These are phyloP conservation scores for Myxozyma monticola DNA, from an alignment of 805 yeast species.

Conservation along the genomic window DNA sequence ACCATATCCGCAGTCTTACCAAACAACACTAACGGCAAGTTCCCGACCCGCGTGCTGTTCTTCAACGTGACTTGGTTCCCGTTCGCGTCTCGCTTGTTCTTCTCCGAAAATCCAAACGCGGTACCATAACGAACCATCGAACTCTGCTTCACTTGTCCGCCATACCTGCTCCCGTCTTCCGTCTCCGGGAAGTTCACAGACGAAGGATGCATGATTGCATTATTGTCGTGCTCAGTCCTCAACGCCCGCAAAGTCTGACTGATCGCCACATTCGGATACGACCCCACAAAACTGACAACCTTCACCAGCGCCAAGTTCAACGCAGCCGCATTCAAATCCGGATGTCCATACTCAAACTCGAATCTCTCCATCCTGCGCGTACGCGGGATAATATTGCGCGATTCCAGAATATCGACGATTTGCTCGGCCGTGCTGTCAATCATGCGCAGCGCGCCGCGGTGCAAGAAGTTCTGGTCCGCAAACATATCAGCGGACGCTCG, in stretches of 20 bases:
- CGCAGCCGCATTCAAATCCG: slow-evolving; percentile 16
- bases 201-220: slow-evolving; percentile 18
- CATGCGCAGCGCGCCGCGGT: slow-evolving; percentile 7
- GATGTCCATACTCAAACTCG: slow-evolving; percentile 17
- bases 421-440: slow-evolving; percentile 16
- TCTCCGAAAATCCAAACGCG: slow-evolving; percentile 16
- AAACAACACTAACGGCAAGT: slow-evolving; percentile 15
- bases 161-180: slow-evolving; percentile 6
- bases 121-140: slow-evolving; percentile 15
- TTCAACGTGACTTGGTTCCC: slow-evolving; percentile 18
- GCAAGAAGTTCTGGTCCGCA: slow-evolving; percentile 14
- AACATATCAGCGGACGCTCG: slow-evolving; percentile 11
- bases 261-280: slow-evolving; percentile 26
- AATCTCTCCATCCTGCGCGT: slow-evolving; percentile 3
- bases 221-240: slow-evolving; percentile 17
- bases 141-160: slow-evolving; percentile 6
- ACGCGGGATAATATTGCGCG: slow-evolving; percentile 15
- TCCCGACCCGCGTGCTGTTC: slow-evolving; percentile 1
- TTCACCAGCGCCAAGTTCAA: slow-evolving; percentile 16
- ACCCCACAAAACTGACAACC: slow-evolving; percentile 15
- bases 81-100: slow-evolving; percentile 19
- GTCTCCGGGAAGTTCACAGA: slow-evolving; percentile 24
- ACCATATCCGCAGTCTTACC: slow-evolving; percentile 1
- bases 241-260: slow-evolving; percentile 1
- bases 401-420: slow-evolving; percentile 18